Evolutionary conservation across 352 stramenopile genomes (phyloP).

Genomic region (Globisporangium nodosum): DNA sequence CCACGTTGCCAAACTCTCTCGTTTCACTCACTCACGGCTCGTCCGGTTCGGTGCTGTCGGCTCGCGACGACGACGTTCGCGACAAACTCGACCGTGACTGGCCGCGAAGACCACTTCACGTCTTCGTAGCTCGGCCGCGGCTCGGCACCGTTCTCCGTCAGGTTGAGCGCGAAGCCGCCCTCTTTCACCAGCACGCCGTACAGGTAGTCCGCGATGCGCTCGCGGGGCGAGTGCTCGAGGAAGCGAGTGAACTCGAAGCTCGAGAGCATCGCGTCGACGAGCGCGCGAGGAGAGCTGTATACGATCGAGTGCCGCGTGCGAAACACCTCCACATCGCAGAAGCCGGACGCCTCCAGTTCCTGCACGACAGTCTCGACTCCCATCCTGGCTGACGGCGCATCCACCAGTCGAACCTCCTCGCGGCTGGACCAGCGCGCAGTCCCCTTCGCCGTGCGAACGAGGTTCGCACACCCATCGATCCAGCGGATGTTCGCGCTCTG

Average conservation of each 20-base stretch:
- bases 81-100: background rate
- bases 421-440: background rate
- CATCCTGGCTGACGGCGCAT: background rate
- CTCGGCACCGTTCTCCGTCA: background rate
- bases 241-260: background rate
- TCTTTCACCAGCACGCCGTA: background rate
- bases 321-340: background rate
- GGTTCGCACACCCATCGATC: slow-evolving; percentile 12
- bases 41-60: background rate
- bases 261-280: background rate
- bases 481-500: slow-evolving; percentile 32
- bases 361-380: background rate
- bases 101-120: background rate
- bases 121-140: background rate
- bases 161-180: background rate
- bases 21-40: background rate
- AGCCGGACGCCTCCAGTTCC: background rate
- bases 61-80: background rate
- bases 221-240: background rate
- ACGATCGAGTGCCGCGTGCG: background rate
- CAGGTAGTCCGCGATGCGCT: background rate
- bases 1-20: background rate
- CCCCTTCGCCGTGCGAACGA: background rate
- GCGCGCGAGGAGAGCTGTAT: too few species aligned
- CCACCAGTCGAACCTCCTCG: too few species aligned